Evolutionary conservation across 129 eudicot genomes (phyloP).

Genomic region (Calendula officinalis): DNA sequence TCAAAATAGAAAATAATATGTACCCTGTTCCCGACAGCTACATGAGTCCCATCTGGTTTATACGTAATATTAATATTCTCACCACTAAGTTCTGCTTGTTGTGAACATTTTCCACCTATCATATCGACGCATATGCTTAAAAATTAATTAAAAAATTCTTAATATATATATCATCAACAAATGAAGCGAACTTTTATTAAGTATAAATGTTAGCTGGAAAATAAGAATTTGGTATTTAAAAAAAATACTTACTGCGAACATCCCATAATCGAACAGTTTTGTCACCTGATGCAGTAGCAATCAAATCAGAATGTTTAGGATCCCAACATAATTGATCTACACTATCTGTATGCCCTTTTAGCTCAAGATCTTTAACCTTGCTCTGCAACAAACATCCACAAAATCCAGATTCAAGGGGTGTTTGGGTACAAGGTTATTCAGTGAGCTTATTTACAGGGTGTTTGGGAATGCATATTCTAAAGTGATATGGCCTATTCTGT

Average conservation of each 20-base stretch:
- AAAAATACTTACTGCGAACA: conserved; percentile 79
- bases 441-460: too few species aligned
- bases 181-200: neutral
- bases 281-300: conserved; percentile 97
- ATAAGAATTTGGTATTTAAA: too few species aligned
- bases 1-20: neutral
- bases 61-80: conserved; percentile 93
- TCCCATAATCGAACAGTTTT: conserved; percentile 95
- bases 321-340: conserved; percentile 99
- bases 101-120: conserved; percentile 95
- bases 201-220: neutral
- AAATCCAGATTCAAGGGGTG: neutral
- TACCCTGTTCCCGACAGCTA: conserved; percentile 99
- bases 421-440: too few species aligned
- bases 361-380: conserved; percentile 84
- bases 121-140: conserved; percentile 7
- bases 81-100: conserved; percentile 94
- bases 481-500: too few species aligned
- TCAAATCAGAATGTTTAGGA: conserved; percentile 87
- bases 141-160: neutral
- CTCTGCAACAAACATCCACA: conserved; percentile 46
- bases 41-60: conserved; percentile 88
- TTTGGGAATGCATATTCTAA: too few species aligned
- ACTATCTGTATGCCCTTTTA: conserved; percentile 92
- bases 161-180: conserved; percentile 9